Evolutionary conservation across 2,329 filamentous ascomycete genomes (phyloP).

Genomic region (Pseudocercospora pini-densiflorae): DNA sequence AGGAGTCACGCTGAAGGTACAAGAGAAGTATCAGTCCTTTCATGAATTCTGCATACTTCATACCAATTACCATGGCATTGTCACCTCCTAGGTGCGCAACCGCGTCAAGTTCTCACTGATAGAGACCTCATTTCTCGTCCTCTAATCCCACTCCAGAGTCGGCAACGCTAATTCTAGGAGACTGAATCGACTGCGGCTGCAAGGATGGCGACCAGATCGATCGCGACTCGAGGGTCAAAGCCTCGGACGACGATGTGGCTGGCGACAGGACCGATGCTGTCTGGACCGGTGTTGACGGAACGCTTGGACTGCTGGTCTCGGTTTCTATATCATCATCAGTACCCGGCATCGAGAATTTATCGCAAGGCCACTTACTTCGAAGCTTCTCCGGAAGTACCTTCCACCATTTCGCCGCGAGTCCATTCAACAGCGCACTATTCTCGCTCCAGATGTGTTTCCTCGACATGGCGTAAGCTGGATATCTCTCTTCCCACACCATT

Average conservation of each 20-base stretch:
- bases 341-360: not conserved
- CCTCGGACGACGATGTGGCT: not conserved
- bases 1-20: not conserved
- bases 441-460: not conserved
- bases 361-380: conserved; percentile 6
- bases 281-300: not conserved
- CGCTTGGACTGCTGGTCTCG: not conserved
- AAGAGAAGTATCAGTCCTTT: not conserved
- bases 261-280: not conserved
- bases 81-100: not conserved
- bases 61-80: not conserved
- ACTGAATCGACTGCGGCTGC: not conserved
- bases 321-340: not conserved
- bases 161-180: conserved; percentile 4
- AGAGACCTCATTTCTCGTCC: not conserved
- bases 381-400: conserved; percentile 16
- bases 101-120: not conserved
- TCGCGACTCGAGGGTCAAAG: not conserved
- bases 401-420: conserved; percentile 10
- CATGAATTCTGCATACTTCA: not conserved
- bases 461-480: not conserved
- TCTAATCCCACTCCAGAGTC: not conserved
- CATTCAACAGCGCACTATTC: not conserved
- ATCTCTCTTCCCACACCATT: not conserved
- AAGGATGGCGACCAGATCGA: too few species aligned